A percentile compares a stretch with the other conserved stretches of the same genome.
phyloP scores from a whole-genome alignment of 225 moss, liverwort and hornwort species.

The Asterella californica region DNA sequence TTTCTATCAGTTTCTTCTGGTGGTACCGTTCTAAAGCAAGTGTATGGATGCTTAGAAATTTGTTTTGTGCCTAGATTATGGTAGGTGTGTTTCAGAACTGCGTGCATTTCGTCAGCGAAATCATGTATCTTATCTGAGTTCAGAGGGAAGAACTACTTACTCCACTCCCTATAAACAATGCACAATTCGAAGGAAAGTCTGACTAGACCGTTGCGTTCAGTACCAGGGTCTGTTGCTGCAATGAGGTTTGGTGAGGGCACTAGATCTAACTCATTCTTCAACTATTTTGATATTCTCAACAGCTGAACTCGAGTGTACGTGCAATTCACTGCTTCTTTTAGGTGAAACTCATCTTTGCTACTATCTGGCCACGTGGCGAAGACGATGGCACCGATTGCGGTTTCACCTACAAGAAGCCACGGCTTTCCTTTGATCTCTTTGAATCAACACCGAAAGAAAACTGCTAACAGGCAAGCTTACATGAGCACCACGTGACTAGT shows the following conservation, averaged over 20 bases:
- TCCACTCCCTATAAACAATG: background rate
- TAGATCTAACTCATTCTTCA: background rate
- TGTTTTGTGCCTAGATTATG: background rate
- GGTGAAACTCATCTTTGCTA: background rate
- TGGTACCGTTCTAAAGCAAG: background rate
- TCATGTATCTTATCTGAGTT: background rate
- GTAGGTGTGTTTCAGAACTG: background rate
- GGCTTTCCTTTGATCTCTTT: background rate
- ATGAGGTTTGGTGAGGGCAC: background rate
- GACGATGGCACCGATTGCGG: no score
- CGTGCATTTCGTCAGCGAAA: background rate
- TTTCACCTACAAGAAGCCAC: no score
- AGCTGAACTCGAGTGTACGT: no score
- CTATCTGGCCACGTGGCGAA: background rate
- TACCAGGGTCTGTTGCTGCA: background rate
- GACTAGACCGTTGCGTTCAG: background rate
- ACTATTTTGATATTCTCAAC: no score
- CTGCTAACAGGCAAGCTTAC: background rate
- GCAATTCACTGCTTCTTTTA: background rate
- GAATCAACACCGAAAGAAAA: background rate
- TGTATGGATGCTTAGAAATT: background rate
- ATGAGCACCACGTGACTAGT: background rate
- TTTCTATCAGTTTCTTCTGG: background rate
- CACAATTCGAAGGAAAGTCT: background rate
- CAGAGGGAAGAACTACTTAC: background rate